Conservation (phyloP, 73 alveolate genomes). For the Paramecium primaurelia region DNA sequence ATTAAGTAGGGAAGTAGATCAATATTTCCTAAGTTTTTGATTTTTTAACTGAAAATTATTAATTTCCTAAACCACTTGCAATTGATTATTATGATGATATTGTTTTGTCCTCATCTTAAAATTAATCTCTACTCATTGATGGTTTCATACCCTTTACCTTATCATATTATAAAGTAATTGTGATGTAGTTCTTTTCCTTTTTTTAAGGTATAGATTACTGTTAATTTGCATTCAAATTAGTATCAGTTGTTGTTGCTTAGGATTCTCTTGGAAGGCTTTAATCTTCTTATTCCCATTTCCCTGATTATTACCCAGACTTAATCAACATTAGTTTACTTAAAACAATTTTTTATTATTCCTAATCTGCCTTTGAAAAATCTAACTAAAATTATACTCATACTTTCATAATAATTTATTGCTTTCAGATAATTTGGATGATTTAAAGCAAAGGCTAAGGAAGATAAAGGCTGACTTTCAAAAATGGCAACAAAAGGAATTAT, state of each 20-base stretch:
- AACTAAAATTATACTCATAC: neutral
- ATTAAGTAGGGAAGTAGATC: conserved; percentile 32
- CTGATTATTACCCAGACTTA: neutral
- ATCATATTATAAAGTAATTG: neutral
- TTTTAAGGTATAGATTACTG: neutral
- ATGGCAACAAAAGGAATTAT: neutral
- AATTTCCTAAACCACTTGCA: neutral
- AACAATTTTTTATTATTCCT: neutral
- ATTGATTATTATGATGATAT: neutral
- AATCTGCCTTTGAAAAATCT: neutral
- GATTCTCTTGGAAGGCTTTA: neutral
- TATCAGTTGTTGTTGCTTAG: neutral
- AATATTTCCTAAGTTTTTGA: neutral
- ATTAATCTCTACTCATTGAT: neutral
- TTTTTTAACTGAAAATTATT: neutral
- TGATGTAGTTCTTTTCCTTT: neutral
- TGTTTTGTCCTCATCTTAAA: neutral
- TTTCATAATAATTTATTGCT: neutral
- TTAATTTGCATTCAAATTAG: neutral
- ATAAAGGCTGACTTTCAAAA: neutral
- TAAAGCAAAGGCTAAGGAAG: neutral
- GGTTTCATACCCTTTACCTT: neutral
- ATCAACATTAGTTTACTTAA: neutral
- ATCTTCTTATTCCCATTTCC: neutral
- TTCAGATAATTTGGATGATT: conserved; percentile 1